Base-by-base conservation (phyloP, 139 green algal genomes). In the Micractinium conductrix region DNA sequence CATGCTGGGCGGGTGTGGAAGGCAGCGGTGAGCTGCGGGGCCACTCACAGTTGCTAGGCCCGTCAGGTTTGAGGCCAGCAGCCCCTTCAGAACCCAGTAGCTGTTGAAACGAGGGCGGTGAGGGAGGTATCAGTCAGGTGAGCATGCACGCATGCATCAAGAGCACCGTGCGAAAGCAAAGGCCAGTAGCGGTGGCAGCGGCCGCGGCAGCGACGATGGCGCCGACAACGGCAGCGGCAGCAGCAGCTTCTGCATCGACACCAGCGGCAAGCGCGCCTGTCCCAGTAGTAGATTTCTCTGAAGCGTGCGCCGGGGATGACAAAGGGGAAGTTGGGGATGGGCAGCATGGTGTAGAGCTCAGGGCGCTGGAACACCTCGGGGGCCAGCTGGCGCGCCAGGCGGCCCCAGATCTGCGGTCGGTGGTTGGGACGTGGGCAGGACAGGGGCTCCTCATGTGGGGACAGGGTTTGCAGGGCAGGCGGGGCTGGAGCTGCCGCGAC, bases 231-330 rank as follows among this genome's bases (percentile, higher is more conserved):
- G n/a, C n/a, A n/a, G n/a, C n/a, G n/a, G n/a, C n/a, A n/a, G n/a
- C n/a, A n/a, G 48, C 48, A 45, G 1, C 8, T 8, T 17, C 42
- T 10, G 21, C 7, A 43, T 2, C n/a, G 1, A 24, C 7, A 2
- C n/a, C 43, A 4, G 35, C 37, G 28, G 30, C 22, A 60, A 45
- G 2, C 26, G 12, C 38, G 38, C 28, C 22, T 16, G 7, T 28
- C 3, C 70, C 24, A 19, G 19, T 37, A 55, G 3, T 78, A 37
- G 5, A 38, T 86, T 87, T 98, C 95, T 3, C 95, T 88, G 87
- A 98, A 97, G 14, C 97, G 78, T 60, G 95, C 93, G 1, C 97
- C 97, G 1, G 96, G 93, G 0, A 99, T 85, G 19, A 98, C 82
- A 16, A 95, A 92, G 6, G 87, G 85, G n/a, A n/a, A n/a, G 48